Base-by-base conservation (phyloP, 805 yeast species). In the Metschnikowia matae region DNA sequence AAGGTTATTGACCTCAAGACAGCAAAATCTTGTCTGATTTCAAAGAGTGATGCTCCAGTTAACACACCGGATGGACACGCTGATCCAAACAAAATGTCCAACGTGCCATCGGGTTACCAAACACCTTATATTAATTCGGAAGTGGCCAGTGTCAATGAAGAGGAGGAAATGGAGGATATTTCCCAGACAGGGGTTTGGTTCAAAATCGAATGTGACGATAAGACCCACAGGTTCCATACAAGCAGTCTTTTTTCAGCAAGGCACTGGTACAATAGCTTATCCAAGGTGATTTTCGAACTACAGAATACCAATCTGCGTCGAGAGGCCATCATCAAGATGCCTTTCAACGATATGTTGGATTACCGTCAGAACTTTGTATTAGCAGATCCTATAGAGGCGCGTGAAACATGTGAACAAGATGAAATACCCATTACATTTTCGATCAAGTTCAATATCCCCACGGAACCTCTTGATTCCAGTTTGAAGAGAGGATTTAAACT, bases 281-380 rank as follows among this genome's bases (percentile, higher is more conserved):
- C 86, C 55, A 89, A 87, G 59, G 84, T 85, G 48, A 82, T 89
- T 1, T 92, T 92, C 67, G 67, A 65, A 48, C 56, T 65, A 17
- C 76, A 90, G 1, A 77, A 85, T 38, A 76, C 86, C 48, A 87
- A 88, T 63, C 73, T 77, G 21, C 84, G 84, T 13, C 84, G 84
- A 57, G 84, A 84, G 52, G 94, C 89, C 13, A 79, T 87, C 18
- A 72, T 91, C 17, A 86, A 87, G 57, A 80, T 92, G 3, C 97
- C 97, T 0, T 60, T 86, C 23, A 78, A 74, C 34, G 85, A 85
- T 59, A 70, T 92, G 13, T 61, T 85, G 7, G 87, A 84, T 59
- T 63, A 83, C 23, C 85, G 81, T 42, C 75, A 80, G 44, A 77
- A 79, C 18, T 63, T 77, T 29, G 77, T 86, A 4, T 71, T 85